These are phyloP conservation scores for Quercus lobata DNA, from an alignment of 331 rosid species.

Conservation along the genomic window DNA sequence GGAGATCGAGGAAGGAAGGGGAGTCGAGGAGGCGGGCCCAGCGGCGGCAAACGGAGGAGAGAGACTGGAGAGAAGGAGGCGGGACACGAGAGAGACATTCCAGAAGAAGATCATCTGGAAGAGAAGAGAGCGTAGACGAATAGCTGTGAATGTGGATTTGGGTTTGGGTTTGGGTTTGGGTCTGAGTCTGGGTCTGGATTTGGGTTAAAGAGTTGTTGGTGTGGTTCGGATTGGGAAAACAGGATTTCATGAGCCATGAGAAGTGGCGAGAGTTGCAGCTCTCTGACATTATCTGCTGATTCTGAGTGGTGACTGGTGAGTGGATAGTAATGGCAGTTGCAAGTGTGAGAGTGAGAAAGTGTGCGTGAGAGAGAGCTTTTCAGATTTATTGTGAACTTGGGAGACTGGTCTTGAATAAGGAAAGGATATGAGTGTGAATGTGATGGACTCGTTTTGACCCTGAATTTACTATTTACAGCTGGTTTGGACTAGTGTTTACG, in stretches of 20 bases:
- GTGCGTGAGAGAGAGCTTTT: not conserved
- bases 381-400: not conserved
- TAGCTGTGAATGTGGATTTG: not conserved
- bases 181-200: not conserved
- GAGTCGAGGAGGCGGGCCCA: slow-evolving; percentile 53
- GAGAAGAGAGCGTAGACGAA: slow-evolving; percentile 38
- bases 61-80: slow-evolving; percentile 33
- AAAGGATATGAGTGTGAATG: too few species aligned
- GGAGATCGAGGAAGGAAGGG: slow-evolving; percentile 34
- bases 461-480: too few species aligned
- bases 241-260: slow-evolving; percentile 69
- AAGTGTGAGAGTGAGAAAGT: not conserved
- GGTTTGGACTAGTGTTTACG: too few species aligned
- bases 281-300: slow-evolving; percentile 23
- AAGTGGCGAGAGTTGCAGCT: slow-evolving; percentile 71
- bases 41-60: slow-evolving; percentile 56
- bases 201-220: slow-evolving; percentile 7
- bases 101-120: slow-evolving; percentile 65
- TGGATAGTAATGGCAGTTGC: not conserved
- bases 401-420: too few species aligned
- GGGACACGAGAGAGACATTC: slow-evolving; percentile 57
- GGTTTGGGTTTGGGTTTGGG: not conserved
- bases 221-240: slow-evolving; percentile 52
- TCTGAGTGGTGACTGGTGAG: too few species aligned
- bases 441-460: too few species aligned